Base-by-base conservation (phyloP, 1,284 basidiomycete genomes). In the Ustilago bromivora region DNA sequence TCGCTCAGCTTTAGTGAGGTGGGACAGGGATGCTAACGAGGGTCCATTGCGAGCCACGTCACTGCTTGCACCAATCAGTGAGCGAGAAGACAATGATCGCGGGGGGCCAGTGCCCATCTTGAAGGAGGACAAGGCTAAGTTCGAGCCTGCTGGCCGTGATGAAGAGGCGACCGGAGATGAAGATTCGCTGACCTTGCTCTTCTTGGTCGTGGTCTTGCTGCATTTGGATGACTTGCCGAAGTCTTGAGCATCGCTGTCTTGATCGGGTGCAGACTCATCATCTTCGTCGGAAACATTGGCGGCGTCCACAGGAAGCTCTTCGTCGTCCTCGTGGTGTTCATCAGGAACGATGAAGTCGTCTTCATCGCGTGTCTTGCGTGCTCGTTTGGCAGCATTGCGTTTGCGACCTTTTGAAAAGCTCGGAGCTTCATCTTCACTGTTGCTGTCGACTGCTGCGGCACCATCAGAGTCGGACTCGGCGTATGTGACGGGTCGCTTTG, bases 1-100 rank as follows among this genome's bases (percentile, higher is more conserved):
- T 75, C 90, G 90, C 86, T 98, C 95, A 0, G 96, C 95, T 11
- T 92, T 92, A 17, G 96, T 97, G 74, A 96, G 88, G 86, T 96
- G 93, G 9, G 89, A 86, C 59, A 86, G 83, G 56, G 71, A 64
- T 38, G 69, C 57, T 2, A 70, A 40, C 13, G 71, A 61, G 4
- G 60, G 54, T 23, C 59, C 49, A 35, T 46, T 53, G 49, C 68
- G 73, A 57, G 64, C 40, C 4, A 31, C 40, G 19, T 54, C 64
- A 13, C 59, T 63, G 56, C 51, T 59, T 34, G 60, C 55, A 19
- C 60, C 60, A 13, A 23, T 28, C 12, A 46, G 61, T 19, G 61
- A 57, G 38, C 32, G 52, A 40, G 68, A 40, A 17, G 76, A 61
- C 8, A 76, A 65, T 9, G 64, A 70, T 41, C 53, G 54, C 2